Base-by-base conservation (phyloP, 2,329 filamentous ascomycete species). In the Ambrosiella cleistominuta region DNA sequence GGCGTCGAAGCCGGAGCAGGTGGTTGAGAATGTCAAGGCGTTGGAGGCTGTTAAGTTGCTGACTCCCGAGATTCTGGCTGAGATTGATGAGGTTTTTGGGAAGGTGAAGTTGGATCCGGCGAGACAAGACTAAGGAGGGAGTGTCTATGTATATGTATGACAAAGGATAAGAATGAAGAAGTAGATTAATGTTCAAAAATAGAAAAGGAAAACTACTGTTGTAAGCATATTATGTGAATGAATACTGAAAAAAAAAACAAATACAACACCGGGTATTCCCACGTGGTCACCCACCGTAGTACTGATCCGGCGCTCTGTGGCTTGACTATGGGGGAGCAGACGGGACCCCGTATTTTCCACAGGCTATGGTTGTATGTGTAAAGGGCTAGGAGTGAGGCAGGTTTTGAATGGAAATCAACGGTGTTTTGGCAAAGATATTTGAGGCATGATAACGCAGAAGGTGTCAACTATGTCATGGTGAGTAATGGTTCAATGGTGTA, bases 1-100 rank as follows among this genome's bases (percentile, higher is more conserved):
- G 3, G 76, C 76, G 1, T 76, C 72, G 57, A 69, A 69, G 40
- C 71, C 73, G 1, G 72, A 75, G 64, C 76, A 79, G 66, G 70
- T 79, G 40, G 69, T 72, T 15, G 74, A 78, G 63, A 79, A 76
- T 57, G 68, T 75, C 54, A 70, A 69, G 60, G 72, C 74, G 9
- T 62, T 79, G 4, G 66, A 72, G 63, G 63, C 76, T 47, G 60
- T 74, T 7, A 70, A 73, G 40, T 73, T 75, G 66, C 63, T 79
- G 59, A 78, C 74, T 1, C 71, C 73, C 0, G 72, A 75, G 63
- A 65, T 78, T 27, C 67, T 79, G 68, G 71, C 66, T 7, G 72
- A 76, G 66, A 78, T 79, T 63, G 75, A 78, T 63, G 68, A 66
- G 54, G 68, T 77, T 13, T 66, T 66, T 2, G 64, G 66, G 58